phyloP scores from a whole-genome alignment of 768 basidiomycete species.

The Xerocomellus chrysenteron region DNA sequence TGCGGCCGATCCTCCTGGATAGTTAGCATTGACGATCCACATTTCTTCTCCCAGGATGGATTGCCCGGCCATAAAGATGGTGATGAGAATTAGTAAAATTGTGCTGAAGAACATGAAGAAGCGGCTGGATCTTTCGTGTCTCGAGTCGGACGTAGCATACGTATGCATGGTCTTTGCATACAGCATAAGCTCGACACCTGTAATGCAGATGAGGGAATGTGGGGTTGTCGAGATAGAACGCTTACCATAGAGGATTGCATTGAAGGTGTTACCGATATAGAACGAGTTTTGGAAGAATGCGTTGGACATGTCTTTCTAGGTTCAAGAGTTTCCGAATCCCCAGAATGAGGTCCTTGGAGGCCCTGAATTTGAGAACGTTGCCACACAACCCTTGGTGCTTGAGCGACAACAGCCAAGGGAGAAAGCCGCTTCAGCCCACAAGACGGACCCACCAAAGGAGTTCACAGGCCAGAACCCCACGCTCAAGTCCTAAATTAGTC shows the following conservation, averaged over 20 bases:
- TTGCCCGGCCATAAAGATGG: constrained; percentile 22
- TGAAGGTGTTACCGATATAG: constrained; percentile 16
- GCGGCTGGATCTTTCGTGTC: neutral
- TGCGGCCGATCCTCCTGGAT: constrained; percentile 33
- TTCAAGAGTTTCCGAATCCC: too few relatives aligned
- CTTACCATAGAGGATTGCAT: constrained; percentile 15
- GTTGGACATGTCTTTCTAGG: neutral
- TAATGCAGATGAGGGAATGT: neutral
- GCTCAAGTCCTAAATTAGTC: too few relatives aligned
- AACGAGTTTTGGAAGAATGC: constrained; percentile 16
- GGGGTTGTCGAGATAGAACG: too few relatives aligned
- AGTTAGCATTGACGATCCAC: constrained; percentile 34
- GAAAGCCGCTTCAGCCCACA: too few relatives aligned
- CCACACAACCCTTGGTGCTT: too few relatives aligned
- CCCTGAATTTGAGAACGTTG: too few relatives aligned
- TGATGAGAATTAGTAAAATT: constrained; percentile 23
- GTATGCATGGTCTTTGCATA: constrained; percentile 11
- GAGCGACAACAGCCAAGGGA: too few relatives aligned
- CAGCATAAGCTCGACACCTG: constrained; percentile 16
- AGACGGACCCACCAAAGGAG: too few relatives aligned
- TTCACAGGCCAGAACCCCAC: too few relatives aligned
- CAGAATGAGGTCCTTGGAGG: too few relatives aligned
- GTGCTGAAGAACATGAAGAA: constrained; percentile 17
- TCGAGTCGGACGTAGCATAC: neutral
- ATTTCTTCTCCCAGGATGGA: constrained; percentile 27